phyloP scores from a whole-genome alignment of 2,329 filamentous ascomycete species.

The Botryotinia calthae region DNA sequence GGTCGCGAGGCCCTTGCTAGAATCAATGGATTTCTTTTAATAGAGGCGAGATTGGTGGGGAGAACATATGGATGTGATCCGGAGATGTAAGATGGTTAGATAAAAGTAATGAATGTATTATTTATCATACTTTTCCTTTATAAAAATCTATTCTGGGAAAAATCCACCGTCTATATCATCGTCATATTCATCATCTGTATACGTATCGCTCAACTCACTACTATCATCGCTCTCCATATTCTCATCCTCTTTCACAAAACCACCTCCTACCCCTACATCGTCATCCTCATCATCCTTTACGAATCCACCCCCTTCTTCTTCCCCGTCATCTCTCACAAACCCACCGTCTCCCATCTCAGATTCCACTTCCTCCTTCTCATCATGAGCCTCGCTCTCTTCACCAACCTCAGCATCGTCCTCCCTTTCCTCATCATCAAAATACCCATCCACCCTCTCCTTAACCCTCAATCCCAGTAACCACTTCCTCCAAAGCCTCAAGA shows the following conservation, averaged over 20 bases:
- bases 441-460: conserved; percentile 35
- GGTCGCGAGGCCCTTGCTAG: not conserved
- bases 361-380: conserved; percentile 45
- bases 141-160: conserved; percentile 38
- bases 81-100: not conserved
- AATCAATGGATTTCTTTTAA: not conserved
- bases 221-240: conserved; percentile 44
- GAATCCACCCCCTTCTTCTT: conserved; percentile 43
- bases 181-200: conserved; percentile 36
- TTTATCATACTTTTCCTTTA: not conserved
- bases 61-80: not conserved
- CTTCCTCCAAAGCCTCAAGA: conserved; percentile 68
- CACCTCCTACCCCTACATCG: not conserved
- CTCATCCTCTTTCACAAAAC: conserved; percentile 32
- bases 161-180: conserved; percentile 47
- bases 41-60: too few relatives aligned
- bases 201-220: conserved; percentile 18
- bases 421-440: conserved; percentile 32
- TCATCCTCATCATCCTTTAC: conserved; percentile 26
- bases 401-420: conserved; percentile 60
- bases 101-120: not conserved
- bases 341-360: conserved; percentile 59
- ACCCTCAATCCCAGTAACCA: conserved; percentile 71
- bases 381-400: conserved; percentile 55
- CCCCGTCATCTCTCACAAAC: conserved; percentile 38